These are phyloP conservation scores for Novymonas esmeraldas DNA, from an alignment of 208 protist species.

Conservation along the genomic window DNA sequence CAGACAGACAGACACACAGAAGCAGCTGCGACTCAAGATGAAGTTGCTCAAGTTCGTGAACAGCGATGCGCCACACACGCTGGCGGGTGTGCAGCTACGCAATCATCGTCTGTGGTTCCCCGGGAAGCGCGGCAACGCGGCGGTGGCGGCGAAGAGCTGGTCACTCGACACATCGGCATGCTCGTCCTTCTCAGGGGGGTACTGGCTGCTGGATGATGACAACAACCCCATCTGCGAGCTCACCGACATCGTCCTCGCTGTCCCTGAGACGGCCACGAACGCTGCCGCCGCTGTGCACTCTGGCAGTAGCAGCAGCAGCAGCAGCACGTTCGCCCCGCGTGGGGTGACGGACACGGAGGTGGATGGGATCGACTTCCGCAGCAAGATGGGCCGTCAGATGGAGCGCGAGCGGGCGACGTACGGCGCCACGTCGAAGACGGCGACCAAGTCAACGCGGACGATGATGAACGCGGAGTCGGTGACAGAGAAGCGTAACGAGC, in stretches of 20 bases:
- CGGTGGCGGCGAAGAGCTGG: slow-evolving; percentile 38
- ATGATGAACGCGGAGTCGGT: slow-evolving; percentile 76
- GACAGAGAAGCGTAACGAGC: slow-evolving; percentile 49
- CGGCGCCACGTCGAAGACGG: slow-evolving; percentile 74
- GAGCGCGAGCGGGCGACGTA: slow-evolving; percentile 69
- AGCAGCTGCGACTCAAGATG: slow-evolving; percentile 28
- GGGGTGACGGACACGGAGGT: slow-evolving; percentile 48
- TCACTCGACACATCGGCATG: slow-evolving; percentile 18
- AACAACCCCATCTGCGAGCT: slow-evolving; percentile 64
- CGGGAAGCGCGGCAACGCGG: slow-evolving; percentile 14
- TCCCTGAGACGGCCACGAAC: slow-evolving; percentile 17
- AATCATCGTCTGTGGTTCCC: slow-evolving; percentile 37
- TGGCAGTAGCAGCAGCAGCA: slow-evolving; percentile 1
- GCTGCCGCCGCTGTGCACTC: too few species aligned
- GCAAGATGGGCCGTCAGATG: slow-evolving; percentile 68
- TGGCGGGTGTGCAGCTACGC: slow-evolving; percentile 44
- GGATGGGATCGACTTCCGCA: slow-evolving; percentile 69
- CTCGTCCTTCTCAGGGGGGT: slow-evolving; percentile 35
- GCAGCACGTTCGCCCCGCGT: slow-evolving; percentile 29
- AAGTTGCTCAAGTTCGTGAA: slow-evolving; percentile 82
- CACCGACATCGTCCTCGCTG: slow-evolving; percentile 50
- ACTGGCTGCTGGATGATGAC: slow-evolving; percentile 80
- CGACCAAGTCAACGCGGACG: slow-evolving; percentile 47
- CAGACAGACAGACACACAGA: not conserved
- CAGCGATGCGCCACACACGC: slow-evolving; percentile 71